A percentile compares a stretch with the other conserved stretches of the same genome.
Conservation (phyloP, 306 rosid species). For the Abrus precatorius region DNA sequence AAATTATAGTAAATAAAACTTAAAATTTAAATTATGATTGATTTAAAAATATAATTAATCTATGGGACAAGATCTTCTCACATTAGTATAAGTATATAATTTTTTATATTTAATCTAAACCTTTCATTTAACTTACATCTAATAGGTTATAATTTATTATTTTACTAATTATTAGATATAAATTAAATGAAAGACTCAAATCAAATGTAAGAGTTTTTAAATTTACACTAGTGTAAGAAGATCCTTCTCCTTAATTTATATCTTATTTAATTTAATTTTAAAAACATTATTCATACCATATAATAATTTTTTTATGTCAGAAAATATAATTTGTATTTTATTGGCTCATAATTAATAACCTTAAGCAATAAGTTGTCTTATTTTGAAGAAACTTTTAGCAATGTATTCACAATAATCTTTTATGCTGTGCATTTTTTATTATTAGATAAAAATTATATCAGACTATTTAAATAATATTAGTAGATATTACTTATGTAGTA, state of each 20-base stretch:
- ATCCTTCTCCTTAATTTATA: too few relatives aligned
- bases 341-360: not conserved
- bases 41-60: not conserved
- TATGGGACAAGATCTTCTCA: too few relatives aligned
- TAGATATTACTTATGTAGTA: not conserved
- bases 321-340: not conserved
- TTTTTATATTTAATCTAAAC: too few relatives aligned
- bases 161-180: too few relatives aligned
- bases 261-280: not conserved
- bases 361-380: not conserved
- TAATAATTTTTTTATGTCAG: not conserved
- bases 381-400: not conserved
- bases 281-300: constrained; percentile 1
- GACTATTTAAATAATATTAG: too few relatives aligned
- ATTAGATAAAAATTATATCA: not conserved
- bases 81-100: too few relatives aligned
- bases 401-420: not conserved
- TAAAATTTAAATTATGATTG: not conserved
- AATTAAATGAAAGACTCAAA: too few relatives aligned
- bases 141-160: too few relatives aligned
- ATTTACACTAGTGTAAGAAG: too few relatives aligned
- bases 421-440: not conserved
- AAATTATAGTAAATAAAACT: not conserved
- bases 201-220: too few relatives aligned
- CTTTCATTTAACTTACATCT: too few relatives aligned